phyloP scores from a whole-genome alignment of 345 rosid genomes.

The Salix exigua region DNA sequence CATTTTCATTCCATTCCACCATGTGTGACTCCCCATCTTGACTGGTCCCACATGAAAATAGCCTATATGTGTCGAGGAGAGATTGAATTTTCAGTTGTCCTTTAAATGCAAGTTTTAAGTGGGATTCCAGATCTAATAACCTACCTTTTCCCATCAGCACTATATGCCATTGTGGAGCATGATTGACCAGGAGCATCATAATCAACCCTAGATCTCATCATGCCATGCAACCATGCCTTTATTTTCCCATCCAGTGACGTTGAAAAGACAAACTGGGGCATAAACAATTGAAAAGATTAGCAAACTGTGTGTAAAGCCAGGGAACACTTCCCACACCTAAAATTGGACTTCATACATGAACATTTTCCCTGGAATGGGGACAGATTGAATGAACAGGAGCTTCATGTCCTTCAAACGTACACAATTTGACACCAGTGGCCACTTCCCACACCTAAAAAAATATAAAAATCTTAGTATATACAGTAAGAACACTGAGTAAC shows the following conservation, averaged over 20 bases:
- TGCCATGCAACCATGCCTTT: slow-evolving; percentile 91
- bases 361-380: slow-evolving; percentile 55
- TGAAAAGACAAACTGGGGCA: slow-evolving; percentile 73
- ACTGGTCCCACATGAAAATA: slow-evolving; percentile 32
- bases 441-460: slow-evolving; percentile 61
- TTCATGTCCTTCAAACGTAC: slow-evolving; percentile 71
- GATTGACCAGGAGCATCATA: slow-evolving; percentile 87
- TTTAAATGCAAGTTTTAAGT: not conserved
- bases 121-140: not conserved
- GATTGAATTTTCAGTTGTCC: slow-evolving; percentile 1
- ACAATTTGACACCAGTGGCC: slow-evolving; percentile 41
- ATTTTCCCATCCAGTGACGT: slow-evolving; percentile 87
- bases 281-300: not conserved
- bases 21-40: slow-evolving; percentile 25
- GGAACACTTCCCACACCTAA: not conserved
- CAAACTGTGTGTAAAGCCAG: not conserved
- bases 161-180: slow-evolving; percentile 83
- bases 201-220: slow-evolving; percentile 73
- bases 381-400: slow-evolving; percentile 68
- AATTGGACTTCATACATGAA: slow-evolving; percentile 37
- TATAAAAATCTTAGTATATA: not conserved
- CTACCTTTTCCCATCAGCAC: slow-evolving; percentile 88
- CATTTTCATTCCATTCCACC: slow-evolving; percentile 38
- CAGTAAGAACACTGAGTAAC: not conserved
- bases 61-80: slow-evolving; percentile 4